A percentile compares a stretch with the other conserved stretches of the same genome.
Evolutionary conservation across 2,329 filamentous ascomycete species (phyloP).

Genomic region (Ceratocystis cacaofunesta): DNA sequence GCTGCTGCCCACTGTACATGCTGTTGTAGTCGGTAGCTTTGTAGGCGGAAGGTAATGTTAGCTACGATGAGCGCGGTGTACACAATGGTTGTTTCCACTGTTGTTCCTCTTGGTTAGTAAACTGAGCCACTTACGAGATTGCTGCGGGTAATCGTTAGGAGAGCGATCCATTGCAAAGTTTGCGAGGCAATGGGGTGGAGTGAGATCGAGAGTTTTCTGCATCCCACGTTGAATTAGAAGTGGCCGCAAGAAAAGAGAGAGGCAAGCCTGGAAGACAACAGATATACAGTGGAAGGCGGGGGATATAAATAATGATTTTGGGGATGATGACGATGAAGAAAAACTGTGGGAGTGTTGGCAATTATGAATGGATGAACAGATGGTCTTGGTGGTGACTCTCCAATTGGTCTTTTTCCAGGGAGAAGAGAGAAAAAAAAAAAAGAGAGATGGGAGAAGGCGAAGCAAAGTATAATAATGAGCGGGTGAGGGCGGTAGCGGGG

Average conservation of each 20-base stretch:
- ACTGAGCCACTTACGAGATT: background rate
- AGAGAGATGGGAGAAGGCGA: background rate
- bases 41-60: background rate
- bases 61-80: background rate
- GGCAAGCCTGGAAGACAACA: background rate
- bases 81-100: background rate
- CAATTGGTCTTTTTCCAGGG: background rate
- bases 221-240: background rate
- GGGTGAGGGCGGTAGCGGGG: background rate
- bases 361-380: background rate
- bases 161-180: background rate
- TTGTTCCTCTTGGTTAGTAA: background rate
- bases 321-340: background rate
- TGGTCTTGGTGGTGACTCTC: background rate
- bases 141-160: background rate
- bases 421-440: background rate
- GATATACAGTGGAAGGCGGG: background rate
- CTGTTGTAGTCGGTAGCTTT: constrained; percentile 1
- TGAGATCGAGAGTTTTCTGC: background rate
- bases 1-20: background rate
- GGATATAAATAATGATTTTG: background rate
- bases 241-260: background rate
- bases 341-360: background rate
- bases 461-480: background rate
- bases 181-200: background rate